phyloP scores from a whole-genome alignment of 2,329 filamentous ascomycete genomes.

The Aphanocladium album region DNA sequence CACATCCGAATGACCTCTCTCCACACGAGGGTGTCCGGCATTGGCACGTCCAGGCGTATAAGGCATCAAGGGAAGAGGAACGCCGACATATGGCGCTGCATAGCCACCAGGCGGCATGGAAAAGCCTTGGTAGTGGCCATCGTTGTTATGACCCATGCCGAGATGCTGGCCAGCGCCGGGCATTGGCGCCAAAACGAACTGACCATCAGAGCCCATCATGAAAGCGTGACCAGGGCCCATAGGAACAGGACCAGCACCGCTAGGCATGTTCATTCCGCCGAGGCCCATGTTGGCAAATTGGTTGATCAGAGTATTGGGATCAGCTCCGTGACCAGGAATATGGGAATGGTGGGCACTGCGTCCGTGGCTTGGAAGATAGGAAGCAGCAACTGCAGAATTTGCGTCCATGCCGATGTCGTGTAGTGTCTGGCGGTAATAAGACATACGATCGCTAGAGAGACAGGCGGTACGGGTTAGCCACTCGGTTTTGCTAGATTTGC shows the following conservation, averaged over 20 bases:
- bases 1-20: slow-evolving; percentile 48
- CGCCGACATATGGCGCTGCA: slow-evolving; percentile 31
- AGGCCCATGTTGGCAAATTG: slow-evolving; percentile 35
- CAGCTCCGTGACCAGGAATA: slow-evolving; percentile 25
- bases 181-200: slow-evolving; percentile 34
- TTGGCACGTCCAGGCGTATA: slow-evolving; percentile 49
- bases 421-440: slow-evolving; percentile 30
- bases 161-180: slow-evolving; percentile 27
- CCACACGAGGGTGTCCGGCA: slow-evolving; percentile 40
- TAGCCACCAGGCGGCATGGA: slow-evolving; percentile 29
- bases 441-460: slow-evolving; percentile 23
- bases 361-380: slow-evolving; percentile 28
- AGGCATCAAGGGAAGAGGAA: slow-evolving; percentile 39
- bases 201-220: slow-evolving; percentile 35
- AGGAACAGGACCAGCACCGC: slow-evolving; percentile 24
- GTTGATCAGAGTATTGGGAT: slow-evolving; percentile 27
- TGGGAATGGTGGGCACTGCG: slow-evolving; percentile 25
- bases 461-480: background rate
- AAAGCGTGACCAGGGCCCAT: slow-evolving; percentile 32
- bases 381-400: slow-evolving; percentile 24
- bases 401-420: slow-evolving; percentile 31
- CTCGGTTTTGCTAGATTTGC: background rate
- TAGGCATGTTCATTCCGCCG: slow-evolving; percentile 29
- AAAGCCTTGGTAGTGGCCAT: slow-evolving; percentile 30
- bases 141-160: slow-evolving; percentile 29